Base-by-base conservation (phyloP, 495 filamentous ascomycete species). In the Schizothecium vesticola region DNA sequence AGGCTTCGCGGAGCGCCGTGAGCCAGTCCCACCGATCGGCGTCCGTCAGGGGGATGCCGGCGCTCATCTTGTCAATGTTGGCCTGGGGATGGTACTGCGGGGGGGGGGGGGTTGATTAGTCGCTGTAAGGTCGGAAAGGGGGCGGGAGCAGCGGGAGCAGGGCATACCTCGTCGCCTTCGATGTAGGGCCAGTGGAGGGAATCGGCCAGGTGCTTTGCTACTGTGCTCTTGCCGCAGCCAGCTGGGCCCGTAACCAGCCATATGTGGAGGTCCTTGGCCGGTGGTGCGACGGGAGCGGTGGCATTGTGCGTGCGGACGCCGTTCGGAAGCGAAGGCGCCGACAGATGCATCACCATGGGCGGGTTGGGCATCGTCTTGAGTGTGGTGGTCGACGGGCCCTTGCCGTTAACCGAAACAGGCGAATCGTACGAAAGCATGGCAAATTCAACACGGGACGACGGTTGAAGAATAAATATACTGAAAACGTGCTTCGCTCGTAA, bases 21-120 rank as follows among this genome's bases (percentile, higher is more conserved):
- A 99, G 88, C 96, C 96, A 99, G 82, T 97, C 94, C 96, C 96
- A 98, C 67, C 96, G 91, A 80, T 99, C 96, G 70, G 87, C 88
- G 77, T 99, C 96, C 61, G 93, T 98, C 61, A 99, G 84, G 7
- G 96, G 92, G 56, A 88, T 90, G 69, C 92, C 92, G 72, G 86
- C 82, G 75, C 86, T 82, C 96, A 99, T 99, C 79, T 99, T 99
- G 36, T 94, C 88, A 75, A 97, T 90, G 82, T 97, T 98, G 64
- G 89, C 79, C 63, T 83, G 72, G 2, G 93, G 85, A 77, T 99
- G 96, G 79, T 87, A 98, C 96, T 99, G 73, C 43, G 19, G 43
- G 43, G 36, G 43, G 19, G 19, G 43, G 43, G 36, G 43, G 19
- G 8, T n/a, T 6, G 19, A 19, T 51, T n/a, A 51, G 43, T 51